Conservation (phyloP, 106 monocot species). For the Narthecium ossifragum region DNA sequence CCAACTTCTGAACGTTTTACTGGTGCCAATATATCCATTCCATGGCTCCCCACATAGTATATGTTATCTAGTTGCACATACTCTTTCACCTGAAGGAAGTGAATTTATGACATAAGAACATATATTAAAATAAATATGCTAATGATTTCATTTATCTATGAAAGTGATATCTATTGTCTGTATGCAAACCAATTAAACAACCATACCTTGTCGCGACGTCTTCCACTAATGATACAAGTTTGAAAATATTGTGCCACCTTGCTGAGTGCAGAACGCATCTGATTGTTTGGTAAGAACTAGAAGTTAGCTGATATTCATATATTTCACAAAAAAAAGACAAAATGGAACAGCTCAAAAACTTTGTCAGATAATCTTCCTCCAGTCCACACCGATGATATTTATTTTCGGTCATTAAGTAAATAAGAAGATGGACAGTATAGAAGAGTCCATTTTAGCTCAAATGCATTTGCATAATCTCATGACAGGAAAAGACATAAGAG, state of each 20-base stretch:
- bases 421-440: no score
- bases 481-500: no score
- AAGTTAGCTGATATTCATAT: no score
- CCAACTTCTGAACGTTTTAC: neutral
- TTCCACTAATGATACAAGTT: slow-evolving; percentile 21
- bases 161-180: no score
- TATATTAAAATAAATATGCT: neutral
- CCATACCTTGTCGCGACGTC: slow-evolving; percentile 18
- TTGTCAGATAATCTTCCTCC: no score
- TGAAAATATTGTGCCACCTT: slow-evolving; percentile 23
- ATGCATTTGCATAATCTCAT: no score
- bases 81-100: slow-evolving; percentile 10
- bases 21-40: slow-evolving; percentile 23
- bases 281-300: no score
- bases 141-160: neutral
- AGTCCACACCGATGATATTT: no score
- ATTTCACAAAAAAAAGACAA: no score
- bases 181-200: neutral
- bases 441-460: no score
- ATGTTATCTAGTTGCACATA: slow-evolving; percentile 15
- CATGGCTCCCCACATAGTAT: slow-evolving; percentile 28
- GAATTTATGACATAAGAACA: neutral
- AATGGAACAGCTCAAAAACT: no score
- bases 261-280: slow-evolving; percentile 16
- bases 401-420: no score